Percentiles rank a stretch among this genome's conserved stretches.
These are phyloP conservation scores for Microthlaspi erraticum DNA, from an alignment of 345 rosid genomes.

Conservation along the genomic window DNA sequence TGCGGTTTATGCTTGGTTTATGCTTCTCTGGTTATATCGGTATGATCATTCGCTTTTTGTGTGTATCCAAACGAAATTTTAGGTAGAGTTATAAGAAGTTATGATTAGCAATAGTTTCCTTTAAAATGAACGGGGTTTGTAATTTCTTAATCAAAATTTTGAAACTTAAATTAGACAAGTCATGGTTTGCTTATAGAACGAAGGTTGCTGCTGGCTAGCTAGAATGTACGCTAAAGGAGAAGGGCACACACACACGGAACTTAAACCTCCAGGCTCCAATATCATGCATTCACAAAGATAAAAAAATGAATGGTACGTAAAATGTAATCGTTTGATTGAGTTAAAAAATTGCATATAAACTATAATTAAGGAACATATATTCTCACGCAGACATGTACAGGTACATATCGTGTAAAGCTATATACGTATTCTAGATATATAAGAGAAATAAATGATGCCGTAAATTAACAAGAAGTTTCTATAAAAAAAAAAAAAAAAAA, in stretches of 20 bases:
- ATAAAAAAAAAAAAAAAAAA: too few species aligned
- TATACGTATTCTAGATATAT: neutral
- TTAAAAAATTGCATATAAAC: neutral
- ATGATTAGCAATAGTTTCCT: too few species aligned
- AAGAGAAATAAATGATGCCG: slow-evolving; percentile 1
- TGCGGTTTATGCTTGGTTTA: too few species aligned
- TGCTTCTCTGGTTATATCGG: too few species aligned
- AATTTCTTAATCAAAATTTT: neutral
- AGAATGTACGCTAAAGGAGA: neutral
- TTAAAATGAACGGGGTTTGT: too few species aligned
- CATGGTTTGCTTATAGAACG: neutral
- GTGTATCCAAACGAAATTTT: too few species aligned
- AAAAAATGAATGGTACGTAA: neutral
- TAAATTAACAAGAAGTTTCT: neutral
- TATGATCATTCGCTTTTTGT: too few species aligned
- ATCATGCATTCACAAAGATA: too few species aligned
- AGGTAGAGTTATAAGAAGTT: too few species aligned
- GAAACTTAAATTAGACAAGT: neutral
- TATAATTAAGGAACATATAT: slow-evolving; percentile 16
- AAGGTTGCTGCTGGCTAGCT: neutral
- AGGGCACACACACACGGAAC: neutral
- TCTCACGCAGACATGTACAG: slow-evolving; percentile 1
- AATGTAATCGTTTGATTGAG: neutral
- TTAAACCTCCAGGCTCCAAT: neutral
- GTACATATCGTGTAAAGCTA: neutral